These are phyloP conservation scores for Plasmopara halstedii DNA, from an alignment of 352 stramenopile species.

Conservation along the genomic window DNA sequence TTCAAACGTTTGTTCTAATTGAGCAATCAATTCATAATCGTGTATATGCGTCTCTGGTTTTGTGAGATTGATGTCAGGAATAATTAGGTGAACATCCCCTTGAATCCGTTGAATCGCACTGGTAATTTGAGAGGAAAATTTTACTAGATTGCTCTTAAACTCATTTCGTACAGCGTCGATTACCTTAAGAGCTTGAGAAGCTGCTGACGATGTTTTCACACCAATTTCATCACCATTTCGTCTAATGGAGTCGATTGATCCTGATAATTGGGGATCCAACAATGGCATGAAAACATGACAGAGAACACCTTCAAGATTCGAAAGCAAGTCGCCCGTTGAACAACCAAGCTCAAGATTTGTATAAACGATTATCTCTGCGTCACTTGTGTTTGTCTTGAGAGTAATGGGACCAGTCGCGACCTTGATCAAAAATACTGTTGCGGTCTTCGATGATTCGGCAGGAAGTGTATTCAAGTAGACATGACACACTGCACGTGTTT, in stretches of 20 bases:
- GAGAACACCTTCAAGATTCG: conserved; percentile 81
- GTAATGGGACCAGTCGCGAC: conserved; percentile 41
- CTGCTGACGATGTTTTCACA: conserved; percentile 7
- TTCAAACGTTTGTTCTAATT: conserved; percentile 86
- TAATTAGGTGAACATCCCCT: conserved; percentile 89
- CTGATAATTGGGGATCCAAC: conserved; percentile 60
- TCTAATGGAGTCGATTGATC: conserved; percentile 11
- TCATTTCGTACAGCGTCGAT: conserved; percentile 82
- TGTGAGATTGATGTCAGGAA: conserved; percentile 88
- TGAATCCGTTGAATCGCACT: conserved; percentile 92
- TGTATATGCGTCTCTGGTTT: conserved; percentile 82
- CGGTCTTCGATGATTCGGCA: conserved; percentile 44
- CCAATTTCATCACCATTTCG: conserved; percentile 8
- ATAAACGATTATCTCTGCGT: conserved; percentile 43
- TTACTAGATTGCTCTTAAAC: conserved; percentile 86
- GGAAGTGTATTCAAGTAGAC: conserved; percentile 65
- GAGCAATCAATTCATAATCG: conserved; percentile 83
- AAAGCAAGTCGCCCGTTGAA: conserved; percentile 78
- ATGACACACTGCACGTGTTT: conserved; percentile 50
- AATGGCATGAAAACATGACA: conserved; percentile 87
- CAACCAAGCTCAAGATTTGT: conserved; percentile 81
- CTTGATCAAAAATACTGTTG: conserved; percentile 79
- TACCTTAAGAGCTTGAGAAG: conserved; percentile 56
- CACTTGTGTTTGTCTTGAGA: conserved; percentile 25
- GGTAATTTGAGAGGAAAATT: conserved; percentile 90